phyloP scores from a whole-genome alignment of 805 yeast genomes.

The Nakazawaea siamensis region DNA sequence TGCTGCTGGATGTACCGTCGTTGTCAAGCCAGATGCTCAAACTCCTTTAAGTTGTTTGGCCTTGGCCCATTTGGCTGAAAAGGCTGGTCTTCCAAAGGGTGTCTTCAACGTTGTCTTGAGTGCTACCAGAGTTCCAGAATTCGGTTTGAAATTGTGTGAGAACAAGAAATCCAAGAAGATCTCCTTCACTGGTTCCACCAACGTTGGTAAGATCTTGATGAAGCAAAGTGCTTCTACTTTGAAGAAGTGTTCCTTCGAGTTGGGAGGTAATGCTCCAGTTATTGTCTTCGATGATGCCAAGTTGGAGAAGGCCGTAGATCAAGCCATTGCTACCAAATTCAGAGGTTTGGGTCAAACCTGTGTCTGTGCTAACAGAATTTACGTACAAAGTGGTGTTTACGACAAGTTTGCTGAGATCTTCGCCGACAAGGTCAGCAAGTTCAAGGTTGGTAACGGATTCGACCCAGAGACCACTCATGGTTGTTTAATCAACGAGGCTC shows the following conservation, averaged over 20 bases:
- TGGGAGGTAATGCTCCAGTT: constrained; percentile 80
- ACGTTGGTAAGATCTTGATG: constrained; percentile 63
- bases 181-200: constrained; percentile 75
- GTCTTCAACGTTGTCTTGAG: constrained; percentile 56
- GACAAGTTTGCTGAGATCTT: constrained; percentile 49
- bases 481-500: constrained; percentile 59
- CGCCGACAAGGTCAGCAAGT: constrained; percentile 32
- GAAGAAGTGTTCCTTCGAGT: constrained; percentile 65
- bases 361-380: constrained; percentile 70
- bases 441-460: constrained; percentile 58
- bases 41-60: constrained; percentile 73
- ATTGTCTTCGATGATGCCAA: constrained; percentile 70
- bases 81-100: constrained; percentile 70
- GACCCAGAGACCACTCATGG: constrained; percentile 60
- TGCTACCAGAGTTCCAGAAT: constrained; percentile 30
- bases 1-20: constrained; percentile 75
- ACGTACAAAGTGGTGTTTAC: constrained; percentile 53
- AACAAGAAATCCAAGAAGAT: constrained; percentile 50
- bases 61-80: constrained; percentile 46
- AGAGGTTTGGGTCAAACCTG: constrained; percentile 80
- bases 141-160: constrained; percentile 53
- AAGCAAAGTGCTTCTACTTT: constrained; percentile 51
- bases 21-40: constrained; percentile 69
- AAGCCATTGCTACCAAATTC: constrained; percentile 59
- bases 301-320: constrained; percentile 57